phyloP scores from a whole-genome alignment of 164 flowering plant genomes.

The Nelumbo lutea region DNA sequence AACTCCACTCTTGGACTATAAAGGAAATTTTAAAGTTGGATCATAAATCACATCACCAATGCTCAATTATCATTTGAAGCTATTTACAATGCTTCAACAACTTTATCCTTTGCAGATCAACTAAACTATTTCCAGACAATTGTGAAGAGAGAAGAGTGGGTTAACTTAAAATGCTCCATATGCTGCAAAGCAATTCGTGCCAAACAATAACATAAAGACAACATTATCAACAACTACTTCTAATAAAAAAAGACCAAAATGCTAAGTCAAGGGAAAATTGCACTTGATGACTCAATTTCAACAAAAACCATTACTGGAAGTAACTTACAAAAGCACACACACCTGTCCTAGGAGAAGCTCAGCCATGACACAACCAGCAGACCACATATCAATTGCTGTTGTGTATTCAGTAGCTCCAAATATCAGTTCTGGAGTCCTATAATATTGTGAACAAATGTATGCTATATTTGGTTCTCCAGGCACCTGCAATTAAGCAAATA shows the following conservation, averaged over 20 bases:
- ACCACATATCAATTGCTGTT: constrained; percentile 35
- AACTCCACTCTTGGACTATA: too few relatives aligned
- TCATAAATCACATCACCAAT: too few relatives aligned
- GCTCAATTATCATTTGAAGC: too few relatives aligned
- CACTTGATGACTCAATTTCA: background rate
- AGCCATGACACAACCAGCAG: constrained; percentile 74
- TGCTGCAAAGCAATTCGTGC: background rate
- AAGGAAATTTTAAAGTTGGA: too few relatives aligned
- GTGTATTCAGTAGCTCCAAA: background rate
- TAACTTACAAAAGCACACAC: constrained; percentile 10
- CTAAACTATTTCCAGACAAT: background rate
- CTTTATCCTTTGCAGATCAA: too few relatives aligned
- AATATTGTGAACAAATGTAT: background rate
- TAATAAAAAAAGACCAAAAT: background rate
- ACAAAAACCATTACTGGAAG: background rate
- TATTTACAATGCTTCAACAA: too few relatives aligned
- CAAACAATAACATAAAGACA: background rate
- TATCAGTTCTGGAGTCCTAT: background rate
- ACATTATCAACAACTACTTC: background rate
- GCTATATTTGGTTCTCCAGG: background rate
- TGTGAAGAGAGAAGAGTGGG: background rate
- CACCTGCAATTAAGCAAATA: background rate
- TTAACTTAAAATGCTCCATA: background rate
- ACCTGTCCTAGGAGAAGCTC: constrained; percentile 61
- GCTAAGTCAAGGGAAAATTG: background rate